Base-by-base conservation (phyloP, 2,329 filamentous ascomycete species). In the Penicillium sp. region DNA sequence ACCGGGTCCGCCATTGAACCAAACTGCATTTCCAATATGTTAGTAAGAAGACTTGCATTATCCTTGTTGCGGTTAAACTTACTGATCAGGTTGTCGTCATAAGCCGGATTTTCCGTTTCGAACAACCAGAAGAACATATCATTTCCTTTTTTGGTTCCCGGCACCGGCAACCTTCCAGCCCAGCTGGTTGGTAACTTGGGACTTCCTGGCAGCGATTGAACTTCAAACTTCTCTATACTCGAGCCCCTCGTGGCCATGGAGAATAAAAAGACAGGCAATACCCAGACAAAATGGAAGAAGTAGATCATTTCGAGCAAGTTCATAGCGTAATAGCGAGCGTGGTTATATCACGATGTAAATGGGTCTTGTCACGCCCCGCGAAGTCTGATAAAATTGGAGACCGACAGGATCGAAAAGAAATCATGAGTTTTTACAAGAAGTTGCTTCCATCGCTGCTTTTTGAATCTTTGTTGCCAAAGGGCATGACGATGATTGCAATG, bases 41-140 rank as follows among this genome's bases (percentile, higher is more conserved):
- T 39, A 34, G 10, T 1, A 7, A 8, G 10, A 41, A 9, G 13
- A 9, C 5, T 18, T 34, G 32, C 4, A 17, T 17, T 23, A 13
- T n/a, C 21, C 10, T 37, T 23, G 8, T 4, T 7, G 34, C 4
- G 21, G 33, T 23, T 10, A 18, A 9, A 57, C 68, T 51, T 24
- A 72, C 70, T 64, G 46, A 72, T 71, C 4, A 72, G 45, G 18
- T 70, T 64, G 17, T 71, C 64, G 52, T 70, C 60, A 13, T 70
- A 66, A 7, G 39, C 39, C 7, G 41, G 20, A 18, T 68, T 52
- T 49, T 73, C 68, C 15, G 68, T 46, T 45, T 69, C 53, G 46
- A 72, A 69, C 3, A 73, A 54, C 69, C 69, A 73, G 41, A 73
- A 74, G 48, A 74, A 74, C 13, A 72, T 52, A 9, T 63, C 52